Conservation (phyloP, 2,329 filamentous ascomycete species). For the Exophiala alcalophila region DNA sequence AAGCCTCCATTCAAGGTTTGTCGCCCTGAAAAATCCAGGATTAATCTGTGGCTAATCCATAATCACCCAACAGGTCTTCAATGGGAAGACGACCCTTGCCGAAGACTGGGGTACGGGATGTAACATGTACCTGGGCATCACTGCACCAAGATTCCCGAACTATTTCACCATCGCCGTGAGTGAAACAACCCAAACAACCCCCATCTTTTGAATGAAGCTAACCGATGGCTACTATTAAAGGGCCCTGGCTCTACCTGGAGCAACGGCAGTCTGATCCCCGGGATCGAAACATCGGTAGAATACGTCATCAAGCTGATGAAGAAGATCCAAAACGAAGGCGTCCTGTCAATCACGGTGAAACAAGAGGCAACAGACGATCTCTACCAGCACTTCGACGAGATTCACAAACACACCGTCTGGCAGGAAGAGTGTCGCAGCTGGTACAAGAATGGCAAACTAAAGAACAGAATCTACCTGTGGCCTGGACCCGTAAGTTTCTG, state of each 20-base stretch:
- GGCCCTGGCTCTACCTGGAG: slow-evolving; percentile 37
- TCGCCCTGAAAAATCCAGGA: slow-evolving; percentile 12
- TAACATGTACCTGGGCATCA: slow-evolving; percentile 10
- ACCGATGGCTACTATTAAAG: not conserved
- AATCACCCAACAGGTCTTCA: slow-evolving; percentile 28
- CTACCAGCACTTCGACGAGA: slow-evolving; percentile 35
- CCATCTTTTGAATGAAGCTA: no score
- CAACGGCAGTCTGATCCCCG: slow-evolving; percentile 36
- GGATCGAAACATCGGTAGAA: slow-evolving; percentile 36
- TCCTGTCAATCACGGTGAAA: slow-evolving; percentile 33
- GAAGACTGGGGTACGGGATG: slow-evolving; percentile 6
- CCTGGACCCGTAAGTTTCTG: slow-evolving; percentile 34
- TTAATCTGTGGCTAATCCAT: slow-evolving; percentile 33
- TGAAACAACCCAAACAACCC: no score
- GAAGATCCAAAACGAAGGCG: slow-evolving; percentile 39
- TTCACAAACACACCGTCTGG: slow-evolving; percentile 38
- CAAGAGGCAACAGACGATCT: slow-evolving; percentile 19
- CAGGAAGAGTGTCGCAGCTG: slow-evolving; percentile 37
- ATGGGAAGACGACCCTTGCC: slow-evolving; percentile 5
- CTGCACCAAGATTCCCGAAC: slow-evolving; percentile 32
- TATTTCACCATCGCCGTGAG: slow-evolving; percentile 32
- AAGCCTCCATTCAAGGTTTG: slow-evolving; percentile 31
- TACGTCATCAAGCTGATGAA: slow-evolving; percentile 36
- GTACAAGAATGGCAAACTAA: slow-evolving; percentile 38
- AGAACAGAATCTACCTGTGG: slow-evolving; percentile 37